phyloP scores from a whole-genome alignment of 163 green algal species.

The Scenedesmus sp. region DNA sequence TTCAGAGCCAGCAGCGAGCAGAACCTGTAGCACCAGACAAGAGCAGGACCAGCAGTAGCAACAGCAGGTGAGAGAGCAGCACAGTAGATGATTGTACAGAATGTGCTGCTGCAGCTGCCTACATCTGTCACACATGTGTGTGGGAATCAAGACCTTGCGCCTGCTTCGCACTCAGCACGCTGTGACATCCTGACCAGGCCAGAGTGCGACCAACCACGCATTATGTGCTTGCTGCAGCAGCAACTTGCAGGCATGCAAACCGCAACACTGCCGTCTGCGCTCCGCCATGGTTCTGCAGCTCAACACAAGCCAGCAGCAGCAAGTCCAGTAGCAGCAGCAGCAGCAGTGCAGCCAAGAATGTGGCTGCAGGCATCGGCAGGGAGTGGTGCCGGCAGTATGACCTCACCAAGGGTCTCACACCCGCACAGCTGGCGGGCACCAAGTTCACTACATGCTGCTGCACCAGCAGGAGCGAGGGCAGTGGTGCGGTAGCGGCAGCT shows the following conservation, averaged over 20 bases:
- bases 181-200: no score
- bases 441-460: slow-evolving; percentile 18
- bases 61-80: neutral
- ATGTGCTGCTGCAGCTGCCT: neutral
- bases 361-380: slow-evolving; percentile 60
- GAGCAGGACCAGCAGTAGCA: slow-evolving; percentile 12
- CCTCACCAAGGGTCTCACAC: slow-evolving; percentile 62
- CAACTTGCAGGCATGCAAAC: neutral
- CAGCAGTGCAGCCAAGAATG: neutral
- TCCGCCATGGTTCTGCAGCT: no score
- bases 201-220: no score
- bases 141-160: neutral
- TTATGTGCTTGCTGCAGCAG: neutral
- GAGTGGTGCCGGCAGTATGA: slow-evolving; percentile 88
- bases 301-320: neutral
- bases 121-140: neutral
- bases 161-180: no score
- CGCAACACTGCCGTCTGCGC: neutral
- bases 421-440: slow-evolving; percentile 52
- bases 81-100: neutral
- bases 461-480: neutral
- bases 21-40: neutral
- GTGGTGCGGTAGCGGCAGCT: slow-evolving; percentile 24
- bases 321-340: slow-evolving; percentile 26
- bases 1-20: slow-evolving; percentile 62